Evolutionary conservation across 139 green algal species (phyloP).

Genomic region (Dunaliella primolecta): DNA sequence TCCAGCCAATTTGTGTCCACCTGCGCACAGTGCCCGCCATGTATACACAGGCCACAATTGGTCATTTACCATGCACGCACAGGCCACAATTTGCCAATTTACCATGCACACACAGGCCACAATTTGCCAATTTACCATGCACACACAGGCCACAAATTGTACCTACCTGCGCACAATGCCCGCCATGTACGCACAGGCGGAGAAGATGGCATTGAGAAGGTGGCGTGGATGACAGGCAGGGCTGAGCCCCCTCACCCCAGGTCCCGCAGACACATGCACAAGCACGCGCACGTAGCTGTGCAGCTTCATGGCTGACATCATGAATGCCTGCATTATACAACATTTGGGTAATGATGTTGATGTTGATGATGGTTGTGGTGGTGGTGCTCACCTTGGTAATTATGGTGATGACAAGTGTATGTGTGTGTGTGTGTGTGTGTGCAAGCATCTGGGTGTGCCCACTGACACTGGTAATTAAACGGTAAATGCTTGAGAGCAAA

Average conservation of each 20-base stretch:
- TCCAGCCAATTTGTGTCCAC: too few relatives aligned
- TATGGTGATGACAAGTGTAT: not conserved
- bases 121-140: too few relatives aligned
- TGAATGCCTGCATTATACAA: constrained; percentile 56
- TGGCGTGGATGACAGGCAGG: constrained; percentile 13
- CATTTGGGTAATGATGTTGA: too few relatives aligned
- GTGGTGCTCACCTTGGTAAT: too few relatives aligned
- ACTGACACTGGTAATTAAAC: too few relatives aligned
- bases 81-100: too few relatives aligned
- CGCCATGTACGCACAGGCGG: constrained; percentile 19
- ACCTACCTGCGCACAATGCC: constrained; percentile 22
- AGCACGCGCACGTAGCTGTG: constrained; percentile 57
- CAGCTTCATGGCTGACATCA: constrained; percentile 80
- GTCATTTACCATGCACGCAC: too few relatives aligned
- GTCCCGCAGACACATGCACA: not conserved
- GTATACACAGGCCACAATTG: constrained; percentile 25
- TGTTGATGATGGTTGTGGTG: too few relatives aligned
- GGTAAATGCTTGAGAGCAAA: too few relatives aligned
- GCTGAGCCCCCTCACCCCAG: not conserved
- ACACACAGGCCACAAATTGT: too few relatives aligned
- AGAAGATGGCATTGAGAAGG: constrained; percentile 19
- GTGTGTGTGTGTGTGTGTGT: not conserved
- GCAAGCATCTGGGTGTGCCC: too few relatives aligned
- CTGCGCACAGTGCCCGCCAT: constrained; percentile 14
- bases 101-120: too few relatives aligned